A percentile compares a stretch with the other conserved stretches of the same genome.
phyloP scores from a whole-genome alignment of 345 rosid species.

The Arabidopsis arenosa region DNA sequence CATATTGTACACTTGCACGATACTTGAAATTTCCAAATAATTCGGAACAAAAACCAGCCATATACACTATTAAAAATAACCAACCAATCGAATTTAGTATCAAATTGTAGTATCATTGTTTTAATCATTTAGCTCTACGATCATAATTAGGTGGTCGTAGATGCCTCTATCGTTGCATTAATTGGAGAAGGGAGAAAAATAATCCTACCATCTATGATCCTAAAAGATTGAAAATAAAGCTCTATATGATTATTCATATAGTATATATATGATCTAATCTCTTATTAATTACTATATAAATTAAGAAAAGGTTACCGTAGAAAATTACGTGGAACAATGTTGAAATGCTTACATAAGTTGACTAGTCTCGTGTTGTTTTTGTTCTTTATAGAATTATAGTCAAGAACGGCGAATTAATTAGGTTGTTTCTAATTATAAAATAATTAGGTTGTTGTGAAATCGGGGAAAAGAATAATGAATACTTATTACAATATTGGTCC shows the following conservation, averaged over 20 bases:
- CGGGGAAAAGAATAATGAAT: conserved; percentile 34
- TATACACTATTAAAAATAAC: neutral
- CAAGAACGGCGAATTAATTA: conserved; percentile 13
- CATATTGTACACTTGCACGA: conserved; percentile 36
- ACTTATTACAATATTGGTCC: conserved; percentile 29
- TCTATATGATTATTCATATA: too few relatives aligned
- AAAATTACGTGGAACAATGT: conserved; percentile 13
- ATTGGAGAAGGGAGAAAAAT: neutral
- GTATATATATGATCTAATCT: too few relatives aligned
- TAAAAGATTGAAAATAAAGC: too few relatives aligned
- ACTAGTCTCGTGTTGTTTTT: conserved; percentile 19
- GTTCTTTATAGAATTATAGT: neutral
- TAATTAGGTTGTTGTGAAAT: conserved; percentile 31
- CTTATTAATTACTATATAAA: neutral
- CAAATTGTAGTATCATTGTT: too few relatives aligned
- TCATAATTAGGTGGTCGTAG: conserved; percentile 24
- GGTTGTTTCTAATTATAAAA: neutral
- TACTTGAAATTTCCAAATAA: conserved; percentile 25
- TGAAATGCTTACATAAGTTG: conserved; percentile 37
- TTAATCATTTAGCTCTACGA: neutral
- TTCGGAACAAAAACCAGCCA: conserved; percentile 32
- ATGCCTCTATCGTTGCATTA: conserved; percentile 9
- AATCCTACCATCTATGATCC: neutral
- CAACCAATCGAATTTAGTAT: neutral
- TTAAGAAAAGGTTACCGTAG: conserved; percentile 1